Conservation (phyloP, 805 yeast genomes). For the Candida lessepsii region DNA sequence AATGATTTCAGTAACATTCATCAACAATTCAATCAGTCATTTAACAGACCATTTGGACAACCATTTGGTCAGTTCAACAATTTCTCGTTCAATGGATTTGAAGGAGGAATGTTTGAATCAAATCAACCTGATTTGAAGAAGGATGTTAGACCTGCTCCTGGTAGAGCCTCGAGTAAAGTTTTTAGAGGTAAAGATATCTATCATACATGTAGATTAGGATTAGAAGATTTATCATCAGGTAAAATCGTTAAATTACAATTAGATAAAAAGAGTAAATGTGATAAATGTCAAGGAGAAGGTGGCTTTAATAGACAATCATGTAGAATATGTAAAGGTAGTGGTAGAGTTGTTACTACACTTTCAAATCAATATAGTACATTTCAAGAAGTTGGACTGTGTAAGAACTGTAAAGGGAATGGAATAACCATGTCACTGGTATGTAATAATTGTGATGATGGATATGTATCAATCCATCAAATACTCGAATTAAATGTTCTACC, state of each 20-base stretch:
- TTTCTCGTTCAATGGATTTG: neutral
- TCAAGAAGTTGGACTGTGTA: slow-evolving; percentile 33
- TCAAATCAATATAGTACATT: slow-evolving; percentile 44
- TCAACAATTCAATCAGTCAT: slow-evolving; percentile 11
- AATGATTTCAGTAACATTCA: slow-evolving; percentile 26
- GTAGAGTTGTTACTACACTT: slow-evolving; percentile 44
- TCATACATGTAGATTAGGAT: slow-evolving; percentile 51
- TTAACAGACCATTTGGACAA: slow-evolving; percentile 12
- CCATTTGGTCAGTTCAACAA: neutral
- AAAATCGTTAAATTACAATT: slow-evolving; percentile 54
- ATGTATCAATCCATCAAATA: slow-evolving; percentile 47
- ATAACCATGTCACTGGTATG: slow-evolving; percentile 24
- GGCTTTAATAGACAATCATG: slow-evolving; percentile 37
- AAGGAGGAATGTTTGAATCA: no score
- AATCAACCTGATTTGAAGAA: slow-evolving; percentile 13
- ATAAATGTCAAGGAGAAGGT: slow-evolving; percentile 53
- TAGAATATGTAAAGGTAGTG: slow-evolving; percentile 44
- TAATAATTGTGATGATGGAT: slow-evolving; percentile 38
- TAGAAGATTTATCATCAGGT: slow-evolving; percentile 60
- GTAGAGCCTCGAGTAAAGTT: slow-evolving; percentile 9
- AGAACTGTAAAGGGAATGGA: slow-evolving; percentile 38
- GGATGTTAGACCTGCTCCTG: slow-evolving; percentile 22
- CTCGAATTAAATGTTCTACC: slow-evolving; percentile 53
- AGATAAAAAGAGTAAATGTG: slow-evolving; percentile 50
- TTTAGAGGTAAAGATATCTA: slow-evolving; percentile 53